Percentiles rank a stretch among this genome's conserved stretches.
These are phyloP conservation scores for Phaeodactylum tricornutum DNA, from an alignment of 108 stramenopile genomes.

Conservation along the genomic window DNA sequence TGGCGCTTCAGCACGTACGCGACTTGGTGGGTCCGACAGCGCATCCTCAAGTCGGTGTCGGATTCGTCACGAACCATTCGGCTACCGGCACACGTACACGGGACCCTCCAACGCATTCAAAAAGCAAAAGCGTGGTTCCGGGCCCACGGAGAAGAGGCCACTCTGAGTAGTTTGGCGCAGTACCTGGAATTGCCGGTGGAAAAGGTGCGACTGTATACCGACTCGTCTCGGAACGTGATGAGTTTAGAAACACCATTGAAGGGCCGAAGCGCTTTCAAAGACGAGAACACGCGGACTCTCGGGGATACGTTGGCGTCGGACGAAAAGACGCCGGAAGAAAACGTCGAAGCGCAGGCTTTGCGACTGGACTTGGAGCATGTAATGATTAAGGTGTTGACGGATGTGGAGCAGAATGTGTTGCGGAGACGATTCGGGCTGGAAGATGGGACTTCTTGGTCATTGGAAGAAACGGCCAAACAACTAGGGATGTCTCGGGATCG, in stretches of 20 bases:
- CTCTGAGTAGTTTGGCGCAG: conserved; percentile 61
- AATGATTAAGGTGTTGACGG: conserved; percentile 34
- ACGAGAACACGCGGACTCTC: conserved; percentile 42
- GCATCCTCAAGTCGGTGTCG: conserved; percentile 75
- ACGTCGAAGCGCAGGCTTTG: conserved; percentile 39
- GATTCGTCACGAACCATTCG: conserved; percentile 78
- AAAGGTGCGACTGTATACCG: conserved; percentile 48
- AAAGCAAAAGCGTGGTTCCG: conserved; percentile 43
- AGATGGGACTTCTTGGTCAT: conserved; percentile 45
- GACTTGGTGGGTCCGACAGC: conserved; percentile 87
- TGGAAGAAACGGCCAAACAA: conserved; percentile 67
- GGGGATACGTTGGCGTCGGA: conserved; percentile 57
- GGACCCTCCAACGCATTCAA: conserved; percentile 48
- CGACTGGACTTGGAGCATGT: conserved; percentile 44
- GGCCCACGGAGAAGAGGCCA: conserved; percentile 52
- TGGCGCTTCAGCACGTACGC: conserved; percentile 89
- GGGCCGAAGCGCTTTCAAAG: conserved; percentile 3
- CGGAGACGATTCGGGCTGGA: conserved; percentile 79
- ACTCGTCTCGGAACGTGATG: conserved; percentile 40
- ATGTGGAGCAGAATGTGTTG: conserved; percentile 66
- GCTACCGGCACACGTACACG: conserved; percentile 77
- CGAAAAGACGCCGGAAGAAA: conserved; percentile 60
- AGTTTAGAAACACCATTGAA: conserved; percentile 45
- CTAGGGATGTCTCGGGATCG: conserved; percentile 68
- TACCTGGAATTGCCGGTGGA: conserved; percentile 51